Conservation (phyloP, 1,284 basidiomycete species). For the Cutaneotrichosporon sp. region DNA sequence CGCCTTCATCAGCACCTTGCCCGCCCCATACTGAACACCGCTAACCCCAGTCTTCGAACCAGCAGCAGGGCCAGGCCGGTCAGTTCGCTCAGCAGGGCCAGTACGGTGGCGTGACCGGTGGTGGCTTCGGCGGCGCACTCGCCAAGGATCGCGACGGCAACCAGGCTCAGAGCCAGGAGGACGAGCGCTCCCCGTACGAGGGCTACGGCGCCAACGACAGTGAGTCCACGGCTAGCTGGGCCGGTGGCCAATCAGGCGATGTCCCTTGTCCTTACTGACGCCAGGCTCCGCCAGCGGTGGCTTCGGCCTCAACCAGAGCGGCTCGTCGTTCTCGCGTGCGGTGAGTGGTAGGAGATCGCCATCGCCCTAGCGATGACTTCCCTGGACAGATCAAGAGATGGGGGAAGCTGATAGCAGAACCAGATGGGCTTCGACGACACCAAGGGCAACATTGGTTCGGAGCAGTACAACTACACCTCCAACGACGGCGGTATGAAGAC, state of each 20-base stretch:
- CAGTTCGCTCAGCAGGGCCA: slow-evolving; percentile 17
- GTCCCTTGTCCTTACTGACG: background rate
- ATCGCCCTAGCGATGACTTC: background rate
- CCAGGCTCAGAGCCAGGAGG: slow-evolving; percentile 3
- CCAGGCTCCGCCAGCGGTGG: slow-evolving; percentile 44
- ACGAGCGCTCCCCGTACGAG: background rate
- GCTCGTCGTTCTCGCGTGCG: slow-evolving; percentile 40
- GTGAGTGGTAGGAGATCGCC: slow-evolving; percentile 17
- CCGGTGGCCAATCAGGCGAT: background rate
- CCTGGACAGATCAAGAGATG: background rate
- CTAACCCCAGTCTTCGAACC: slow-evolving; percentile 4
- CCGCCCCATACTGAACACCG: background rate
- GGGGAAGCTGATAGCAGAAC: slow-evolving; percentile 25
- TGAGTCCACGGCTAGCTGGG: background rate
- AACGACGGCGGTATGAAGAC: slow-evolving; percentile 36
- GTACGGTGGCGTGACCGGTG: slow-evolving; percentile 19
- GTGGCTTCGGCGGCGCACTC: slow-evolving; percentile 16
- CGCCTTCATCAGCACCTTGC: background rate
- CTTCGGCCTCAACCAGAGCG: slow-evolving; percentile 41
- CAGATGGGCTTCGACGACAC: slow-evolving; percentile 30
- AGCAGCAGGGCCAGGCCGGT: slow-evolving; percentile 15
- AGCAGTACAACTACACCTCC: slow-evolving; percentile 19
- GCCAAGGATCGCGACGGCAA: slow-evolving; percentile 21
- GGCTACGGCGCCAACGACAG: background rate
- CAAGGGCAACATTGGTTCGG: slow-evolving; percentile 6